Base-by-base conservation (phyloP, 768 basidiomycete genomes). In the Lyophyllum semitale region DNA sequence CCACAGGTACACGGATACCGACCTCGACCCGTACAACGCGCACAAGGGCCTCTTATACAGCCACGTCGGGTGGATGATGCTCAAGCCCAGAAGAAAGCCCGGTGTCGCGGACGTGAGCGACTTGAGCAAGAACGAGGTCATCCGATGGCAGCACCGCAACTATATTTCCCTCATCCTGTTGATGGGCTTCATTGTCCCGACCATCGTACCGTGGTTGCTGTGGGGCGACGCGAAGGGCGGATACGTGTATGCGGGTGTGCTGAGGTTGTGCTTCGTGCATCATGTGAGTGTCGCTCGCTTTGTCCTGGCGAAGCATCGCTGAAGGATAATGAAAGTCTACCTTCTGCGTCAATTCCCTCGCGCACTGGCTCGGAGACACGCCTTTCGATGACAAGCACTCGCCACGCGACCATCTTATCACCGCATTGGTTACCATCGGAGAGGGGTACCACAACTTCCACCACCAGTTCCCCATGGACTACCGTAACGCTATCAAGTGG, bases 391-490 rank as follows among this genome's bases (percentile, higher is more conserved):
- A 95, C 83, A 95, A 95, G 76, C 92, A 95, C 72, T 90, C 92
- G 8, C 94, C 95, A 17, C 82, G 88, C 49, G 93, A 96, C 71
- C 94, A 95, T 72, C 68, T 94, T 57, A 68, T 95, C 68, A 95
- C 94, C 27, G 95, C 95, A 2, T 76, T 97, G 27, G 88, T 85
- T 57, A 97, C 95, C 33, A 87, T 95, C 65, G 95, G 95, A 51
- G 95, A 98, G 72, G 95, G 95, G 15, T 98, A 98, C 77, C 95
- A 98, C 80, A 98, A 98, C 73, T 96, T 96, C 84, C 95, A 98
- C 76, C 95, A 98, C 58, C 79, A 87, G 67, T 96, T 96, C 84
- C 95, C 95, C 7, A 93, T 93, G 91, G 95, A 98, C 71, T 98
- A 95, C 77, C 84, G 95, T 23, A 96, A 96, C 66, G 95, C 95